phyloP scores from a whole-genome alignment of 192 early-diverging fungal species.

The Glomus cerebriforme region DNA sequence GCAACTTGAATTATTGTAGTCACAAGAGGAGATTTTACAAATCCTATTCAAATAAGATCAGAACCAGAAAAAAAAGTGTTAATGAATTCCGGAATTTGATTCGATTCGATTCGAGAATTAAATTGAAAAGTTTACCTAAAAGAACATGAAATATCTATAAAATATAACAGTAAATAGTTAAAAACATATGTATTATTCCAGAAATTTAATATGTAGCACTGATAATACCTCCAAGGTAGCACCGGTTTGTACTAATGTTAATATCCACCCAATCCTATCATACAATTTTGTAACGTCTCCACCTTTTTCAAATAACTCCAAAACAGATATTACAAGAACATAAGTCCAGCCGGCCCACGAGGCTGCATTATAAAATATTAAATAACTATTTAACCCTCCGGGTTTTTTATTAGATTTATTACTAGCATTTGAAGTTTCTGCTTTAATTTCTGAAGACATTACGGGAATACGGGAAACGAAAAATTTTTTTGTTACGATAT shows the following conservation, averaged over 20 bases:
- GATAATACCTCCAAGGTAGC: slow-evolving; percentile 78
- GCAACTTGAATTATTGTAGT: slow-evolving; percentile 87
- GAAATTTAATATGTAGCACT: slow-evolving; percentile 29
- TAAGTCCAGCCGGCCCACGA: slow-evolving; percentile 85
- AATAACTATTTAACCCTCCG: slow-evolving; percentile 48
- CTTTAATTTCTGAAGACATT: neutral
- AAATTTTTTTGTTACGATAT: too few species aligned
- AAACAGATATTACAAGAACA: slow-evolving; percentile 60
- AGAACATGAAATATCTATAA: slow-evolving; percentile 45
- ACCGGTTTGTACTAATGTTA: slow-evolving; percentile 77
- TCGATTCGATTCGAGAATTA: neutral
- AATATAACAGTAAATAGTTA: neutral
- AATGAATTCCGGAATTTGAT: neutral
- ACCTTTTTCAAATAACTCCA: slow-evolving; percentile 52
- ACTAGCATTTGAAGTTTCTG: neutral
- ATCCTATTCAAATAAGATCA: slow-evolving; percentile 44
- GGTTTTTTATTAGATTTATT: too few species aligned
- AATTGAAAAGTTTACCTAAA: slow-evolving; percentile 23
- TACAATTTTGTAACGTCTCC: slow-evolving; percentile 63
- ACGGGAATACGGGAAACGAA: neutral
- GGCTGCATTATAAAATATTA: slow-evolving; percentile 82
- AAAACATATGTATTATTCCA: slow-evolving; percentile 20
- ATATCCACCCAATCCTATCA: slow-evolving; percentile 59
- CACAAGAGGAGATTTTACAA: slow-evolving; percentile 78
- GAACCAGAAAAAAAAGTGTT: neutral